Conservation (phyloP, 148 eudicot genomes). For the Agrostemma githago region DNA sequence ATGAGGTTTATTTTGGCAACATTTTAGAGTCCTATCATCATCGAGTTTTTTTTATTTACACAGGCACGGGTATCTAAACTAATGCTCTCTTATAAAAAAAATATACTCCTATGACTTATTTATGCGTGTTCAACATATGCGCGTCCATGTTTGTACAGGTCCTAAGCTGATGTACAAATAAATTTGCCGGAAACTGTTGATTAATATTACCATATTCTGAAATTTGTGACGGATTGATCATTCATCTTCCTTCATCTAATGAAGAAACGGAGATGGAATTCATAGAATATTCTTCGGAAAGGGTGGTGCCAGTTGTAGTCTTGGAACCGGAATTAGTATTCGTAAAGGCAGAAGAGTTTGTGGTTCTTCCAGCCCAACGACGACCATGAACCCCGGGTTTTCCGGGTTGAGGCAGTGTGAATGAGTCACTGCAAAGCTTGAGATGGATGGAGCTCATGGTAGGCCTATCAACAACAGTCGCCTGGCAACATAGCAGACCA, state of each 20-base stretch:
- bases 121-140: too few species aligned
- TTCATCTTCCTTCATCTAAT: slow-evolving; percentile 65
- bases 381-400: slow-evolving; percentile 79
- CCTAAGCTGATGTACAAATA: neutral
- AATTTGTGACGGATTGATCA: too few species aligned
- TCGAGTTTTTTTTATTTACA: too few species aligned
- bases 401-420: slow-evolving; percentile 58
- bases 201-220: neutral
- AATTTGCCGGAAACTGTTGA: neutral
- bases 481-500: slow-evolving; percentile 76
- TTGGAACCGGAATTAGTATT: slow-evolving; percentile 29
- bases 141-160: too few species aligned
- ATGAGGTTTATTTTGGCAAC: too few species aligned
- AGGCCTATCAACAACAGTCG: slow-evolving; percentile 58
- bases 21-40: too few species aligned
- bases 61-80: too few species aligned
- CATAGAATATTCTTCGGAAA: slow-evolving; percentile 56
- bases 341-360: slow-evolving; percentile 36
- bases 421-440: slow-evolving; percentile 63
- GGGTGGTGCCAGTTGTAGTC: slow-evolving; percentile 31
- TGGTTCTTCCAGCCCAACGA: slow-evolving; percentile 35
- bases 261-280: slow-evolving; percentile 80
- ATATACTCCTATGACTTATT: too few species aligned
- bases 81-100: too few species aligned
- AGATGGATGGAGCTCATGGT: slow-evolving; percentile 68